phyloP scores from a whole-genome alignment of 78 protist species.

The Dictyostelium firmibasis region DNA sequence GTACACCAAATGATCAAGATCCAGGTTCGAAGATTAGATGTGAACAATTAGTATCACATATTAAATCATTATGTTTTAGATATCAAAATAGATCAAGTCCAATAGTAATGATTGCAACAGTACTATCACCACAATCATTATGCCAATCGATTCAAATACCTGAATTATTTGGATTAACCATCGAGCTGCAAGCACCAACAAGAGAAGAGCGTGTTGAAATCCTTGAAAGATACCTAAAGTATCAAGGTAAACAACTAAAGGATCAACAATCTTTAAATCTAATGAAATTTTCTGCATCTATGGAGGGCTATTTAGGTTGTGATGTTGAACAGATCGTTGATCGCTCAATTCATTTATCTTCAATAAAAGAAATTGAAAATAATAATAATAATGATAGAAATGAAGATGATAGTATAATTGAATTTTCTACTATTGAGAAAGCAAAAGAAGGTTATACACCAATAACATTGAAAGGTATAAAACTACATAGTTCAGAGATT shows the following conservation, averaged over 20 bases:
- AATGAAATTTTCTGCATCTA: slow-evolving; percentile 16
- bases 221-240: background rate
- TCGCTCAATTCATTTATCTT: slow-evolving; percentile 25
- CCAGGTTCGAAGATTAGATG: slow-evolving; percentile 51
- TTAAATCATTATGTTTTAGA: background rate
- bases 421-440: background rate
- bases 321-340: slow-evolving; percentile 53
- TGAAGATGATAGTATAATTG: background rate
- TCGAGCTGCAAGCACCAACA: slow-evolving; percentile 55
- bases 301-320: slow-evolving; percentile 52
- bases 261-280: background rate
- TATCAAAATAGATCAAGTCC: background rate
- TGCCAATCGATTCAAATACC: slow-evolving; percentile 44
- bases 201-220: slow-evolving; percentile 58
- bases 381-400: too few relatives aligned
- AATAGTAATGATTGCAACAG: slow-evolving; percentile 8
- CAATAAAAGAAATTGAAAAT: background rate
- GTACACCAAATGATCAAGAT: slow-evolving; percentile 65
- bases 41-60: slow-evolving; percentile 3
- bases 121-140: slow-evolving; percentile 15
- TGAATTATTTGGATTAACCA: slow-evolving; percentile 27
- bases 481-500: slow-evolving; percentile 47
- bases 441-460: slow-evolving; percentile 67
- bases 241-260: background rate
- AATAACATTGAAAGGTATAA: slow-evolving; percentile 62